Evolutionary conservation across 352 stramenopile genomes (phyloP).

Genomic region (Globisporangium ultimum): DNA sequence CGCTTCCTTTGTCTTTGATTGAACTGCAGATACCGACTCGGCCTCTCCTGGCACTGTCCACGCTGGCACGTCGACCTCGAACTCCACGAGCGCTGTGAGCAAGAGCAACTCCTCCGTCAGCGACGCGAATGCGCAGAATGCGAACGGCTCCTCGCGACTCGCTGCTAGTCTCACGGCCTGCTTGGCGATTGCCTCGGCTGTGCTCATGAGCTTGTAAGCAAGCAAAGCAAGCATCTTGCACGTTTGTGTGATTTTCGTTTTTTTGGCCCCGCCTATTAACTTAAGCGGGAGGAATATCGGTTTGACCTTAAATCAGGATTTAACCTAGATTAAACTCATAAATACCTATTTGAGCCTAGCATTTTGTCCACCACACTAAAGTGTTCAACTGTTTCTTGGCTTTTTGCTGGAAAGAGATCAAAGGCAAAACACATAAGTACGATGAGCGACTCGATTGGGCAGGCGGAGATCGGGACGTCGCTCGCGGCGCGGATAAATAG

Average conservation of each 20-base stretch:
- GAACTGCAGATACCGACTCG: constrained; percentile 5
- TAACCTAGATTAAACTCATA: no score
- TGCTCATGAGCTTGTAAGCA: constrained; percentile 38
- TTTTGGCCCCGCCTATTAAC: background rate
- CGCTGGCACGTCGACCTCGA: constrained; percentile 7
- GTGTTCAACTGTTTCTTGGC: background rate
- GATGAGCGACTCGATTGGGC: no score
- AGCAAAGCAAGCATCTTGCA: background rate
- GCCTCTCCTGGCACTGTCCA: constrained; percentile 18
- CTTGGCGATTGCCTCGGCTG: constrained; percentile 29
- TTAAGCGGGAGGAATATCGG: background rate
- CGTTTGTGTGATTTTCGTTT: background rate
- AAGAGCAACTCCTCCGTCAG: constrained; percentile 17
- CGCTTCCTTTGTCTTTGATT: background rate
- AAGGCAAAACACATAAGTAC: background rate
- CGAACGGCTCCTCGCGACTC: constrained; percentile 19
- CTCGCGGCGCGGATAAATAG: constrained; percentile 15
- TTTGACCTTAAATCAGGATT: no score
- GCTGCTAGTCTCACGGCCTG: constrained; percentile 27
- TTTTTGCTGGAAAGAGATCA: no score
- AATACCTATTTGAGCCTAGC: background rate
- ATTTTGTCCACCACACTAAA: constrained; percentile 1
- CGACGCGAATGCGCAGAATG: constrained; percentile 15
- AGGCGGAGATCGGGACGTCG: constrained; percentile 12
- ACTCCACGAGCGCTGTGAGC: constrained; percentile 8